Evolutionary conservation across 1,284 basidiomycete species (phyloP), one percentile per base, ranked within the genome.

Genomic region (Schizophyllum commune): DNA sequence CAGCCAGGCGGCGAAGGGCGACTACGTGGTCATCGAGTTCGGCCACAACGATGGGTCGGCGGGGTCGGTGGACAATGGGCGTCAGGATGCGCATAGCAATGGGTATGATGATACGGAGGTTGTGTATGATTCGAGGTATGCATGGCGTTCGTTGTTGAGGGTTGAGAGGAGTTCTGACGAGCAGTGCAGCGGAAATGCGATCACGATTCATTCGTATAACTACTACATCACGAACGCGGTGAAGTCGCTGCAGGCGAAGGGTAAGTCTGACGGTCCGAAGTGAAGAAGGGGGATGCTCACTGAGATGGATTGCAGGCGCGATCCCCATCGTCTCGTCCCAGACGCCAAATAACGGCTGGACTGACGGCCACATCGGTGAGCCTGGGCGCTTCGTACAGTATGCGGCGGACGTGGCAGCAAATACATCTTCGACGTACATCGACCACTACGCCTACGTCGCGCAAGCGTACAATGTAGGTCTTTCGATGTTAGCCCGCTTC

Each of bases 291-390:
- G 4, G 39, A 47, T 4, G 17, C 17, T 17, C 39, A 17, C 39
- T 39, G 34, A 39, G 34, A 39, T 39, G 34, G 34, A 7, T 13
- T 39, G 34, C 34, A 47, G 80, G 79, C 17, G 79, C 74, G 32
- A 77, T 74, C 33, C 73, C 75, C 32, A 80, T 83, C 62, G 69
- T 81, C 32, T 78, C 77, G 19, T 75, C 76, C n/a, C 77, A 79
- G 65, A 82, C 80, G 4, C 80, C 80, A 2, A 70, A 76, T 65
- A 78, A 82, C 66, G 73, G 74, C 32, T 81, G 79, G 77, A 67
- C 71, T 13, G 71, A 71, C 58, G 69, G 67, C 52, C 67, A 68
- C 32, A 75, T 79, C 52, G 67, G 27, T 6, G 39, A 47, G 9
- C 39, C 39, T 11, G 13, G 13, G 17, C 39, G 80, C 11, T 83